Evolutionary conservation across 768 basidiomycete genomes (phyloP), one percentile per base, ranked within the genome.

Genomic region (Hygrophorus russula): DNA sequence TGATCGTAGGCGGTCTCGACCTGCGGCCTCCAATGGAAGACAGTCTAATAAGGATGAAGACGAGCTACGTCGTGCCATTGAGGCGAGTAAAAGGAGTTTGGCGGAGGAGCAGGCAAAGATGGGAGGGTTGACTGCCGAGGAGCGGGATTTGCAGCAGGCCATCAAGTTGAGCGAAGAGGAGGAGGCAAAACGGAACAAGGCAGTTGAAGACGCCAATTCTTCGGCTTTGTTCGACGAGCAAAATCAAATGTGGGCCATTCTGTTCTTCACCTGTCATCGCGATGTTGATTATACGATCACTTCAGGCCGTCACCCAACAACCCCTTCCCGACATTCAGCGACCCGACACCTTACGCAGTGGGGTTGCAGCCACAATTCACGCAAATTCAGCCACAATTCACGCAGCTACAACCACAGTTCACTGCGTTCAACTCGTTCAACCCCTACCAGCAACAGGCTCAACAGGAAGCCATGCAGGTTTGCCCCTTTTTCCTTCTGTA

Each of bases 101-200:
- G 82, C 75, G 8, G 75, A 76, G 55, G 88, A 94, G 43, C 80
- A 83, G 55, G 49, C 49, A 28, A 44, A 47, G 35, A 24, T 7
- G 12, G 29, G 29, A 13, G 14, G 19, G n/a, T 67, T 71, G 27
- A 73, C 67, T 17, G 70, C 71, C 10, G 91, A 83, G 64, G 91
- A 99, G 53, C 69, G 71, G n/a, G 96, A 97, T 51, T 60, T 98
- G 17, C 68, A 78, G 50, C 67, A 78, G 56, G 96, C 96, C 0
- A 70, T 99, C 55, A 72, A 75, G 55, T 66, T 93, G 28, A 94
- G 90, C 49, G 74, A 90, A 59, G 88, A 97, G 57, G 94, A 98
- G 59, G 96, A 98, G 55, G 78, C 71, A 15, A 77, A 69, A 57
- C 67, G 93, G 39, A 74, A 73, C 56, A 70, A 74, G 44, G 77